These are phyloP conservation scores for Paramecium sexaurelia DNA, from an alignment of 73 alveolate genomes.

Conservation along the genomic window DNA sequence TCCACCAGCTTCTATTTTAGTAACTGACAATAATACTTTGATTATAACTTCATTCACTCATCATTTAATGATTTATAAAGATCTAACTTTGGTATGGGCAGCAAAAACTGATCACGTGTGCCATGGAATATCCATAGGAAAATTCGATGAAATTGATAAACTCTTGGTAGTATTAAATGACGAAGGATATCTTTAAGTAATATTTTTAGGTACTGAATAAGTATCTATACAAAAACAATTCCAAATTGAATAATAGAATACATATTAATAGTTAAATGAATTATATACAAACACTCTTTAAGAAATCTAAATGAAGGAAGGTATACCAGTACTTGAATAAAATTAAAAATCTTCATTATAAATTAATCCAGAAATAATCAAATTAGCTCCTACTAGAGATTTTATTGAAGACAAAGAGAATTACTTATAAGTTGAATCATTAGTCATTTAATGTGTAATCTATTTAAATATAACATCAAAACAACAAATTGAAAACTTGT, in stretches of 20 bases:
- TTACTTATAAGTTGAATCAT: not conserved
- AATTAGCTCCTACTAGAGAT: constrained; percentile 18
- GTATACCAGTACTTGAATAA: not conserved
- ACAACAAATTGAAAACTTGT: not conserved
- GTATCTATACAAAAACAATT: not conserved
- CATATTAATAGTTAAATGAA: constrained; percentile 12
- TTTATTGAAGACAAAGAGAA: constrained; percentile 21
- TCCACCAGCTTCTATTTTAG: constrained; percentile 65
- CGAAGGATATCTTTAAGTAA: constrained; percentile 60
- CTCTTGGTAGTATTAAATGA: constrained; percentile 55
- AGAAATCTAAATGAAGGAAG: not conserved
- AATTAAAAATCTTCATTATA: not conserved
- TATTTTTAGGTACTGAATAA: constrained; percentile 59
- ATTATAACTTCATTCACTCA: constrained; percentile 66
- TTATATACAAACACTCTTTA: not conserved
- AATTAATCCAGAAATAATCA: not conserved
- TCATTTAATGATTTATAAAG: constrained; percentile 65
- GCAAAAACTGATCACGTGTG: constrained; percentile 68
- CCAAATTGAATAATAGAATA: not conserved
- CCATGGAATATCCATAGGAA: constrained; percentile 59
- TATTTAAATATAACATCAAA: not conserved
- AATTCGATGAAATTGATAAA: constrained; percentile 12
- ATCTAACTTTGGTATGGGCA: constrained; percentile 62
- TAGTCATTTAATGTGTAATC: not conserved
- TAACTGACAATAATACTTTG: constrained; percentile 18